Evolutionary conservation across 2,329 filamentous ascomycete species (phyloP).

Genomic region (Whalleya microplaca): DNA sequence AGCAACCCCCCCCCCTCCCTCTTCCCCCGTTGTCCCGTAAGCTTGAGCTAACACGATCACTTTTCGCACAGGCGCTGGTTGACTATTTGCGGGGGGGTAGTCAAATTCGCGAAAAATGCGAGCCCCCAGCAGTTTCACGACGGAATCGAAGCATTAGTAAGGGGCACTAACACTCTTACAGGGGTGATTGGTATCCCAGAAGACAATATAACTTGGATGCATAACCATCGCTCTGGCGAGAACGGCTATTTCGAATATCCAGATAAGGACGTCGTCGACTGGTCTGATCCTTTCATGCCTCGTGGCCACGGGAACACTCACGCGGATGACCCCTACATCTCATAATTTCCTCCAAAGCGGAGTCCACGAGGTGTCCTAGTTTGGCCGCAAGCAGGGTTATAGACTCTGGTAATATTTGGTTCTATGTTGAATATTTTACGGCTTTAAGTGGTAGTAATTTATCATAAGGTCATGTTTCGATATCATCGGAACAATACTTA

Average conservation of each 20-base stretch:
- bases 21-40: not conserved
- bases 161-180: not conserved
- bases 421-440: too few species aligned
- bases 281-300: slow-evolving; percentile 28
- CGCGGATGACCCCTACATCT: not conserved
- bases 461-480: too few species aligned
- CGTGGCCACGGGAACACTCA: slow-evolving; percentile 19
- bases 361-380: not conserved
- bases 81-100: slow-evolving; percentile 14
- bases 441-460: too few species aligned
- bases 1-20: not conserved
- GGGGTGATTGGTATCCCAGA: slow-evolving; percentile 1
- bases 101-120: slow-evolving; percentile 41
- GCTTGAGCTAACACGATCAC: not conserved
- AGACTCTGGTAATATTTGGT: too few species aligned
- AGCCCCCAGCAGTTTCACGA: slow-evolving; percentile 31
- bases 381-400: too few species aligned
- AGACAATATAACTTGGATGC: slow-evolving; percentile 13
- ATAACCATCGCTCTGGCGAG: not conserved
- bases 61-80: slow-evolving; percentile 24
- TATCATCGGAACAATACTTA: too few species aligned
- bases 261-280: slow-evolving; percentile 43
- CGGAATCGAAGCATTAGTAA: not conserved
- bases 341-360: not conserved
- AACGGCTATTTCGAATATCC: slow-evolving; percentile 39